Conservation (phyloP, 2,329 filamentous ascomycete species). For the Xylariaceae sp. region DNA sequence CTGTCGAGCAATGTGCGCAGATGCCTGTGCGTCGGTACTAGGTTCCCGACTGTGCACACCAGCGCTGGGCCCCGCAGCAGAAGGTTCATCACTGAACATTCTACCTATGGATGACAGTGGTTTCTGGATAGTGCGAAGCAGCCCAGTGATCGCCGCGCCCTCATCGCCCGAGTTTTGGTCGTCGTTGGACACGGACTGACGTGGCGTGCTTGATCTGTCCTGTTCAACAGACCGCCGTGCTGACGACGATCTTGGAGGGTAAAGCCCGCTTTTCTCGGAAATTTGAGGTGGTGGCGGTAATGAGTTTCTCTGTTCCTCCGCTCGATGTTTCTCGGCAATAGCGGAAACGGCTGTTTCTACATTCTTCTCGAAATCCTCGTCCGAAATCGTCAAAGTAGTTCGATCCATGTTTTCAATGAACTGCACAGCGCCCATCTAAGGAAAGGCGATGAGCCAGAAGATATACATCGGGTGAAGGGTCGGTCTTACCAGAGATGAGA, state of each 20-base stretch:
- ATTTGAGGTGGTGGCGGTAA: constrained; percentile 36
- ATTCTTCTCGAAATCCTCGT: constrained; percentile 92
- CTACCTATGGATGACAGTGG: constrained; percentile 88
- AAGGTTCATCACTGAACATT: constrained; percentile 76
- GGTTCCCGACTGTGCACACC: constrained; percentile 38
- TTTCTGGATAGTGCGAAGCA: constrained; percentile 85
- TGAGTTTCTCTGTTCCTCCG: constrained; percentile 42
- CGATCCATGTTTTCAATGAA: constrained; percentile 97
- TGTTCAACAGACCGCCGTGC: constrained; percentile 41
- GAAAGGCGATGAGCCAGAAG: constrained; percentile 1
- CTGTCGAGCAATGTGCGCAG: constrained; percentile 14
- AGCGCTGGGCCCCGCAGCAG: constrained; percentile 38
- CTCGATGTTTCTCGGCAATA: constrained; percentile 84
- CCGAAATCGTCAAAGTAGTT: constrained; percentile 85
- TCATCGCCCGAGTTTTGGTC: constrained; percentile 58
- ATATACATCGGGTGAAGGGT: background rate
- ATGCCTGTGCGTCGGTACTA: constrained; percentile 32
- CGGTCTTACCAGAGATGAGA: constrained; percentile 74
- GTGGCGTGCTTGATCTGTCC: constrained; percentile 39
- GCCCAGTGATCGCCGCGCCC: constrained; percentile 74
- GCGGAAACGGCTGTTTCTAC: constrained; percentile 96
- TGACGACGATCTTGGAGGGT: constrained; percentile 43
- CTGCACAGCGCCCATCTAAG: constrained; percentile 82
- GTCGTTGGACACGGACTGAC: constrained; percentile 53
- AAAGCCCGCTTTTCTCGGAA: constrained; percentile 41